Base-by-base conservation (phyloP, 805 yeast genomes). In the Starmerella scarabaei region DNA sequence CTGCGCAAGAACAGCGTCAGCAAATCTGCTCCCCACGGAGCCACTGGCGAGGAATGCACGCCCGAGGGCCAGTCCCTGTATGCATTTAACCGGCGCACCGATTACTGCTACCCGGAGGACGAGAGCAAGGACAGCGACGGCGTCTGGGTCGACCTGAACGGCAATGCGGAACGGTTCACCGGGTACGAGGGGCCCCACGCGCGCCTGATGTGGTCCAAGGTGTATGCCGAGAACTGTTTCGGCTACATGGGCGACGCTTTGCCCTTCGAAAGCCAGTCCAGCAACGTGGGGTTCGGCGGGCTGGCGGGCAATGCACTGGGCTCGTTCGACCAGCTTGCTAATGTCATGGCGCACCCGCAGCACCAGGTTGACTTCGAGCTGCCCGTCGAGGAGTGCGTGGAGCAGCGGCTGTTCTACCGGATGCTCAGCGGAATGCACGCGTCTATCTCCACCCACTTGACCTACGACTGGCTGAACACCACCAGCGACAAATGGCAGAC, bases 181-280 rank as follows among this genome's bases (percentile, higher is more conserved):
- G 98, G 98, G 0, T 91, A 91, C 55, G 80, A 85, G 24, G 98
- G 98, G 23, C 75, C 77, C 37, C 94, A 91, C 54, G 83, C 95
- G 18, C 75, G 78, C 50, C 84, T 80, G 56, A 83, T 91, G 35
- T 91, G 99, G 99, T 68, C 74, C 30, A 83, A 93, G 49, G 85
- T 91, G 21, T 91, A 91, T 60, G 77, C 74, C 32, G 95, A 91
- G 52, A 86, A 86, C 64, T 85, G 95, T 58, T 86, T 86, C 62
- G 75, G 76, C 6, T 67, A 56, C 24, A 34, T 45, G 34, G 59
- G 57, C 1, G 62, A 56, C 29, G 43, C 31, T 17, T 33, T 37
- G 16, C 28, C 16, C 2, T 31, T 41, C 14, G 24, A 36, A 9
- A 24, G 21, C 33, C 21, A 17, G 21, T 6, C 23, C n/a, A 27